phyloP scores from a whole-genome alignment of 164 flowering plant genomes.

The Warburgia ugandensis region DNA sequence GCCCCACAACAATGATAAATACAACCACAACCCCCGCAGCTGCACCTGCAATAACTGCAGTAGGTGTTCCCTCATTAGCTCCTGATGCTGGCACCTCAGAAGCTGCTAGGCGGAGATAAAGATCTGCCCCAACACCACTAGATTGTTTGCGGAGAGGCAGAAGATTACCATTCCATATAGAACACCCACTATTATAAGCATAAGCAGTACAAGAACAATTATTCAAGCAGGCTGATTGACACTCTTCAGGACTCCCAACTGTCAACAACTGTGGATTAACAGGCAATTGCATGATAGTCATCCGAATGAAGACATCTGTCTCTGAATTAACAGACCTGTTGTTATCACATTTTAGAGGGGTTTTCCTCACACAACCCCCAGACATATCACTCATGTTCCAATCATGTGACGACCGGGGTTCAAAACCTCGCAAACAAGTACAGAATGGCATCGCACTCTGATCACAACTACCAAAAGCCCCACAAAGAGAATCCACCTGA shows the following conservation, averaged over 20 bases:
- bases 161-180: constrained; percentile 10
- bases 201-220: constrained; percentile 20
- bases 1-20: constrained; percentile 12
- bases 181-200: constrained; percentile 12
- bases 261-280: background rate
- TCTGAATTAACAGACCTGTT: background rate
- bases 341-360: constrained; percentile 12
- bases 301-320: constrained; percentile 3
- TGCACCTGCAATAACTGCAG: constrained; percentile 17
- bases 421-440: constrained; percentile 18
- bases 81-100: constrained; percentile 1
- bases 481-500: constrained; percentile 17
- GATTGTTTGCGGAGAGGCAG: constrained; percentile 1
- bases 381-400: constrained; percentile 14
- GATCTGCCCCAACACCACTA: background rate
- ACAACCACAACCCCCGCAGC: constrained; percentile 10
- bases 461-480: constrained; percentile 20
- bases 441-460: constrained; percentile 5
- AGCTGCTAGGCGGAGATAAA: constrained; percentile 6
- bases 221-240: constrained; percentile 14
- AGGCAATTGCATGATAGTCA: constrained; percentile 6
- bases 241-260: background rate
- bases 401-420: background rate
- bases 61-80: constrained; percentile 8
- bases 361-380: constrained; percentile 22